Conservation (phyloP, 805 yeast species). For the Komagataella mondaviorum region DNA sequence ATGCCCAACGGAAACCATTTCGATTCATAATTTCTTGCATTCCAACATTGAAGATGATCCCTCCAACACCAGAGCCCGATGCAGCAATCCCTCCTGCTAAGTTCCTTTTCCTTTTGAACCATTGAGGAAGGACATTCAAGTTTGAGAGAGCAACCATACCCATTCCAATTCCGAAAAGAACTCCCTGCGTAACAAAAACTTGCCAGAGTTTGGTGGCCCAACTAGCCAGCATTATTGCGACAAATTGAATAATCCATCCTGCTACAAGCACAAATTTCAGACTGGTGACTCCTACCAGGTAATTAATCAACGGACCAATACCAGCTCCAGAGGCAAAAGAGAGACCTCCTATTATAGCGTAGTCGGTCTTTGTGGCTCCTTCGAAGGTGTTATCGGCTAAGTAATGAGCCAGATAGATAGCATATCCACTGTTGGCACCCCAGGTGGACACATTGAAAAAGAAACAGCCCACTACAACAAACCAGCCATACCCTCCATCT, state of each 20-base stretch:
- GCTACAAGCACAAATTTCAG: constrained; percentile 23
- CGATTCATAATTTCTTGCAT: constrained; percentile 28
- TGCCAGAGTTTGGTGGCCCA: constrained; percentile 51
- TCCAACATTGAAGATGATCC: constrained; percentile 32
- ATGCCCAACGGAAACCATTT: constrained; percentile 31
- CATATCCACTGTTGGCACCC: constrained; percentile 63
- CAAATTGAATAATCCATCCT: constrained; percentile 38
- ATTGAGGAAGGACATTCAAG: constrained; percentile 48
- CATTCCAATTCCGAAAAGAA: constrained; percentile 43
- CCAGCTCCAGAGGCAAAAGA: constrained; percentile 43
- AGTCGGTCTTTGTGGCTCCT: constrained; percentile 45
- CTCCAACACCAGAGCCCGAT: constrained; percentile 42
- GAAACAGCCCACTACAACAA: constrained; percentile 35
- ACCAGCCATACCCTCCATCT: constrained; percentile 66
- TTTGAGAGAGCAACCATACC: constrained; percentile 48
- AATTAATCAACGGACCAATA: constrained; percentile 35
- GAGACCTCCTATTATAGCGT: constrained; percentile 56
- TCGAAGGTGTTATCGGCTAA: constrained; percentile 32
- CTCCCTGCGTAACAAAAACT: constrained; percentile 54
- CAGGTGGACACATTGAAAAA: constrained; percentile 47
- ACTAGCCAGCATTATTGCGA: constrained; percentile 46
- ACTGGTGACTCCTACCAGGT: constrained; percentile 28
- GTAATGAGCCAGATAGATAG: constrained; percentile 48
- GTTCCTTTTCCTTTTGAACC: constrained; percentile 54
- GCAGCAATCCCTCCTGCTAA: constrained; percentile 33